phyloP scores from a whole-genome alignment of 805 yeast genomes.

The Maudiozyma serrabonitensis region DNA sequence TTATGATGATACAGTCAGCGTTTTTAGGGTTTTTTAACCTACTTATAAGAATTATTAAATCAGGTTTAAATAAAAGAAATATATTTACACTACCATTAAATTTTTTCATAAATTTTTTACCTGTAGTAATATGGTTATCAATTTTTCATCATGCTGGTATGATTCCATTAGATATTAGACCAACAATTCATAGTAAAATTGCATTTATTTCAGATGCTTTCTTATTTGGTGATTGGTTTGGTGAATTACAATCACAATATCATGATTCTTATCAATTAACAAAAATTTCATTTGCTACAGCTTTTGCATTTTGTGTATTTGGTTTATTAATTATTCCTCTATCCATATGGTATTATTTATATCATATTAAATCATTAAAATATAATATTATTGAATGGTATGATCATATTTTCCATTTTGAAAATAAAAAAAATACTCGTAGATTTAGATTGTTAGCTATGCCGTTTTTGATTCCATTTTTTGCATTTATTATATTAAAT shows the following conservation, averaged over 20 bases:
- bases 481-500: conserved; percentile 37
- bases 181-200: conserved; percentile 40
- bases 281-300: conserved; percentile 8
- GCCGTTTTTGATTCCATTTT: conserved; percentile 33
- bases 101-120: conserved; percentile 42
- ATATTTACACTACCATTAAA: conserved; percentile 33
- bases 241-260: conserved; percentile 19
- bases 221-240: conserved; percentile 25
- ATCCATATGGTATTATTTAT: conserved; percentile 20
- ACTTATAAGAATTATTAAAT: conserved; percentile 4
- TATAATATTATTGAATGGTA: conserved; percentile 20
- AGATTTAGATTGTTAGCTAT: conserved; percentile 11
- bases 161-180: conserved; percentile 46
- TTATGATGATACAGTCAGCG: background rate
- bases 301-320: conserved; percentile 10
- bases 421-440: conserved; percentile 10
- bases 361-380: conserved; percentile 14
- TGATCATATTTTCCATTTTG: conserved; percentile 17
- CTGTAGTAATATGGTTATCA: conserved; percentile 44
- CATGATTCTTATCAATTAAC: conserved; percentile 6
- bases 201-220: conserved; percentile 31
- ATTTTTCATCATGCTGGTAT: conserved; percentile 51
- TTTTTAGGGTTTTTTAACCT: background rate
- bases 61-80: conserved; percentile 30
- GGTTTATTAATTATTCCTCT: conserved; percentile 15